Conservation (phyloP, 257 asterid species). For the Craterostigma plantagineum region DNA sequence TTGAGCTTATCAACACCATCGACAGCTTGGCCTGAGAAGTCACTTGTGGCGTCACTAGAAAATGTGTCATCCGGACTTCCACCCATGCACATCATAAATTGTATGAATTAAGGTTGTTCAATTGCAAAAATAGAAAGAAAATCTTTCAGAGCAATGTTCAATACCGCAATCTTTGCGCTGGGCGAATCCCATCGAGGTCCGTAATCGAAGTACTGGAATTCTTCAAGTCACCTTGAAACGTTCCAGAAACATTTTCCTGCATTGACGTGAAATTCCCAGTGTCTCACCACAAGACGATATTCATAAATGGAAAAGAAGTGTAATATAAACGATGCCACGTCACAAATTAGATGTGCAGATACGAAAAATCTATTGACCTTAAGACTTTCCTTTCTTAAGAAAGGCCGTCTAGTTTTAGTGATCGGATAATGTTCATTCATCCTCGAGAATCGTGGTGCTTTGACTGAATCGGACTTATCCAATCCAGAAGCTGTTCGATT, state of each 20-base stretch:
- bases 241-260: constrained; percentile 32
- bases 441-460: constrained; percentile 42
- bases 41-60: constrained; percentile 25
- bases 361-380: constrained; percentile 26
- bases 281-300: too few relatives aligned
- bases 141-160: constrained; percentile 5
- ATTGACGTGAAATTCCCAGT: not conserved
- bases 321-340: too few relatives aligned
- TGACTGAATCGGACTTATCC: constrained; percentile 30
- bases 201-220: constrained; percentile 18
- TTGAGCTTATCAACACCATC: constrained; percentile 19
- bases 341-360: too few relatives aligned
- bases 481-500: constrained; percentile 27
- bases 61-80: constrained; percentile 22
- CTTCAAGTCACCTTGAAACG: constrained; percentile 13
- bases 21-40: constrained; percentile 14
- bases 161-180: constrained; percentile 21
- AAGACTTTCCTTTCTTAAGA: constrained; percentile 26
- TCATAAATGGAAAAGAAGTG: too few relatives aligned
- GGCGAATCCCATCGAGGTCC: constrained; percentile 10
- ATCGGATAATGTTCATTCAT: constrained; percentile 48
- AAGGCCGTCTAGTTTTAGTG: constrained; percentile 45
- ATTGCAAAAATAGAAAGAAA: constrained; percentile 6
- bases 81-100: constrained; percentile 8
- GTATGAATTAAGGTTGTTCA: constrained; percentile 1